Evolutionary conservation across 805 yeast species (phyloP), one percentile per base, ranked within the genome.

Genomic region (Nakazawaea pomicola): DNA sequence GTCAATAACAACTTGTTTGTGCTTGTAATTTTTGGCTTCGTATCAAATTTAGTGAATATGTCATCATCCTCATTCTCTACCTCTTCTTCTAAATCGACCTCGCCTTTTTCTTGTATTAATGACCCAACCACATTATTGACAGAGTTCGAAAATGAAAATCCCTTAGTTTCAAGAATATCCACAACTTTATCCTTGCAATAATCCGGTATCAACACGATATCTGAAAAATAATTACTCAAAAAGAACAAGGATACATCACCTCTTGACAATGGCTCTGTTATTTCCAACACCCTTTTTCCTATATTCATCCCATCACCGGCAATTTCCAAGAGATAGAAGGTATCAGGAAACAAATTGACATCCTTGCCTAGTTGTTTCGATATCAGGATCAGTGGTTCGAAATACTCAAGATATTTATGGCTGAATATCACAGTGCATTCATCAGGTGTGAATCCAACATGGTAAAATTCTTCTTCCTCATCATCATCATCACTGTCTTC

Each of bases 381-480:
- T 15, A 61, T 45, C 2, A 51, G 40, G 19, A 78, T 56, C 1
- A 75, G 65, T 16, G 64, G 59, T 1, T 48, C 50, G 46, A 80
- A 70, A 11, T 65, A 57, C 17, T 48, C 46, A 41, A 74, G 64
- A n/a, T 67, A 45, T 6, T 49, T 48, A 2, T 62, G 54, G 1
- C 78, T 62, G 45, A 79, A 74, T 47, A 80, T 78, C 6, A 80
- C 59, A 0, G 85, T 78, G 46, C 81, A 72, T 50, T 80, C 86
- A n/a, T 62, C 55, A 0, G 82, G 81, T 1, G 83, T 76, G 50
- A 75, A 72, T 2, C 83, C 80, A 27, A 80, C 63, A 52, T 77
- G 83, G 51, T 77, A 72, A 53, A 80, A 78, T 38, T 55, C 52
- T 24, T 68, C 67, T 39, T 66, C 74, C 21, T 64, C 70, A 2